A percentile compares a stretch with the other conserved stretches of the same genome.
Evolutionary conservation across 2,329 filamentous ascomycete genomes (phyloP).

Genomic region (Calonectria pseudoturangicola): DNA sequence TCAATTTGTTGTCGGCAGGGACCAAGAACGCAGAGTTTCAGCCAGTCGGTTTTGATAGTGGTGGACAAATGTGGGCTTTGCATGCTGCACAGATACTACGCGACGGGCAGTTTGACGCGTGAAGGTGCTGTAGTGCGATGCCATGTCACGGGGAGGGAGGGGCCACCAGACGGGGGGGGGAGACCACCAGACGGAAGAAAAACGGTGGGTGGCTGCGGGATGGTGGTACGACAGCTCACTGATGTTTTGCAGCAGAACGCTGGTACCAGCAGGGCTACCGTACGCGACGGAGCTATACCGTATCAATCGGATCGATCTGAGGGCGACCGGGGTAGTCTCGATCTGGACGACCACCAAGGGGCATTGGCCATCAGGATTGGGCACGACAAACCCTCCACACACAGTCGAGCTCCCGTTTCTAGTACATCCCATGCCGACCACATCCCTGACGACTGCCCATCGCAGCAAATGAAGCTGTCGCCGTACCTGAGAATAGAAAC

Average conservation of each 20-base stretch:
- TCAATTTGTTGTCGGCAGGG: constrained; percentile 5
- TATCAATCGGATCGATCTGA: constrained; percentile 34
- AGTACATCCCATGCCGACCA: constrained; percentile 20
- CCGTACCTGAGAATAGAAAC: constrained; percentile 17
- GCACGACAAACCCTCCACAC: constrained; percentile 5
- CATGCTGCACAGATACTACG: constrained; percentile 10
- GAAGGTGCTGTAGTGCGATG: constrained; percentile 17
- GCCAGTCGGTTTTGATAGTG: constrained; percentile 14
- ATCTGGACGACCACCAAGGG: constrained; percentile 23
- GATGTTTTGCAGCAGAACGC: constrained; percentile 3
- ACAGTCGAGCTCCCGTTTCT: neutral
- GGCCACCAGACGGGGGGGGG: neutral
- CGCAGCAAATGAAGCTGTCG: constrained; percentile 21
- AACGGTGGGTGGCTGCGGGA: constrained; percentile 26
- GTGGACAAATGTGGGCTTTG: constrained; percentile 3
- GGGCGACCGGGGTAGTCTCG: constrained; percentile 12
- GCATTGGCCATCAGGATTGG: constrained; percentile 28
- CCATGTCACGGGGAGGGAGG: constrained; percentile 33
- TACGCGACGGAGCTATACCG: constrained; percentile 34
- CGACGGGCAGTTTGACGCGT: constrained; percentile 27
- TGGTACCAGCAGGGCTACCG: constrained; percentile 13
- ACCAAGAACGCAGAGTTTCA: neutral
- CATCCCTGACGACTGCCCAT: constrained; percentile 26
- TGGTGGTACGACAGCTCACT: neutral
- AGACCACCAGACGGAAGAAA: neutral